phyloP scores from a whole-genome alignment of 768 basidiomycete species.

The Cystoderma amianthinum region DNA sequence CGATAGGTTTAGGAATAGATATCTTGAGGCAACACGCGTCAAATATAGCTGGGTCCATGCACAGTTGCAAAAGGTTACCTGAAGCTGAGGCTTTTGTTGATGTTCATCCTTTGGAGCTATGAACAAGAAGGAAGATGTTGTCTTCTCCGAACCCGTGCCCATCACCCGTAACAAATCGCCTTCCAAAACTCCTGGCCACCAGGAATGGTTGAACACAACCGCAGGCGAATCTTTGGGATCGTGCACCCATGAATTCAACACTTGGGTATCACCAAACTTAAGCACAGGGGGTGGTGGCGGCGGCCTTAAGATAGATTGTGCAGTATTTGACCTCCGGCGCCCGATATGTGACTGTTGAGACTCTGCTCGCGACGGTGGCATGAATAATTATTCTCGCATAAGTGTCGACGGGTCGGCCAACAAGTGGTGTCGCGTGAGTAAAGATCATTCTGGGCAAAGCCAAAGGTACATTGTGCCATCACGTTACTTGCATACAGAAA shows the following conservation, averaged over 20 bases:
- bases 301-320: constrained; percentile 55
- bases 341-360: constrained; percentile 50
- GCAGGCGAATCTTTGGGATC: constrained; percentile 51
- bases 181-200: constrained; percentile 73
- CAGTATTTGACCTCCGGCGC: constrained; percentile 69
- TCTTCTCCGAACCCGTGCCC: constrained; percentile 30
- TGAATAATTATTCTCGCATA: too few species aligned
- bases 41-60: too few species aligned
- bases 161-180: constrained; percentile 66
- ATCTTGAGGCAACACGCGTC: constrained; percentile 38
- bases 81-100: constrained; percentile 53
- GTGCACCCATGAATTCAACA: constrained; percentile 70
- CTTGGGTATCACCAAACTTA: constrained; percentile 54
- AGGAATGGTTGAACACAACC: constrained; percentile 65
- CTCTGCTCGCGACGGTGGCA: constrained; percentile 59
- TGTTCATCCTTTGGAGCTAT: constrained; percentile 61
- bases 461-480: too few species aligned
- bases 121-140: constrained; percentile 48
- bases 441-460: too few species aligned
- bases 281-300: constrained; percentile 37
- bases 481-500: too few species aligned
- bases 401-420: too few species aligned
- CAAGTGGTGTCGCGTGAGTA: too few species aligned
- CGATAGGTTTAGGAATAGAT: constrained; percentile 66
- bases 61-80: constrained; percentile 35